Percentiles rank a stretch among this genome's conserved stretches.
phyloP scores from a whole-genome alignment of 257 asterid genomes.

The Linaria vulgaris region DNA sequence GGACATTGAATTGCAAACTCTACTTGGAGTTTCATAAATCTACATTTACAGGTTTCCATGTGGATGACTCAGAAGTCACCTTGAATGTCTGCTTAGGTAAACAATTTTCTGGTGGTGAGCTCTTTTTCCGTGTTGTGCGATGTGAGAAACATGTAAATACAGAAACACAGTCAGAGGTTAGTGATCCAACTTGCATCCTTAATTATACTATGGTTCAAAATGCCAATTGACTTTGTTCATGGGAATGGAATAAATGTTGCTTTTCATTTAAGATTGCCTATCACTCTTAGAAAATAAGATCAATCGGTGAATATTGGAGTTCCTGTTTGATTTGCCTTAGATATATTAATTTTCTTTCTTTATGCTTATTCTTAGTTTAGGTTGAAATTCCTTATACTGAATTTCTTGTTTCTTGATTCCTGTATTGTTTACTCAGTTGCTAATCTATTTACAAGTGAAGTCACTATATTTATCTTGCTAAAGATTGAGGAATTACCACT shows the following conservation, averaged over 20 bases:
- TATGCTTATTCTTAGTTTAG: not conserved
- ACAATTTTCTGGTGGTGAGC: slow-evolving; percentile 92
- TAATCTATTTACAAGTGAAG: too few relatives aligned
- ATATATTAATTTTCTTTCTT: too few relatives aligned
- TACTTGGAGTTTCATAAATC: slow-evolving; percentile 31
- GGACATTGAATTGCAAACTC: too few relatives aligned
- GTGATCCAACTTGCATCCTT: slow-evolving; percentile 26
- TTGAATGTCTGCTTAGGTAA: slow-evolving; percentile 94
- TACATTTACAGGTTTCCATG: slow-evolving; percentile 76
- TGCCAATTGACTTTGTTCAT: not conserved
- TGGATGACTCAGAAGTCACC: slow-evolving; percentile 97
- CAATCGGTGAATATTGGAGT: slow-evolving; percentile 13
- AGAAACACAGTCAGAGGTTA: slow-evolving; percentile 77
- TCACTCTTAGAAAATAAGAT: slow-evolving; percentile 17
- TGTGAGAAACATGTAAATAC: slow-evolving; percentile 96
- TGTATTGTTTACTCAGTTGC: too few relatives aligned
- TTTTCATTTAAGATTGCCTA: not conserved
- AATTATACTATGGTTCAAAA: slow-evolving; percentile 1
- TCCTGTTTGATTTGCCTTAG: not conserved
- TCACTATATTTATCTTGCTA: too few relatives aligned
- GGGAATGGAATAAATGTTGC: not conserved
- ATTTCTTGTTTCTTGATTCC: too few relatives aligned
- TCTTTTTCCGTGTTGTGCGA: slow-evolving; percentile 89
- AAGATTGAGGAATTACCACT: too few relatives aligned
- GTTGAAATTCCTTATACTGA: slow-evolving; percentile 1